These are phyloP conservation scores for Cercophora samala DNA, from an alignment of 495 filamentous ascomycete genomes.

Conservation along the genomic window DNA sequence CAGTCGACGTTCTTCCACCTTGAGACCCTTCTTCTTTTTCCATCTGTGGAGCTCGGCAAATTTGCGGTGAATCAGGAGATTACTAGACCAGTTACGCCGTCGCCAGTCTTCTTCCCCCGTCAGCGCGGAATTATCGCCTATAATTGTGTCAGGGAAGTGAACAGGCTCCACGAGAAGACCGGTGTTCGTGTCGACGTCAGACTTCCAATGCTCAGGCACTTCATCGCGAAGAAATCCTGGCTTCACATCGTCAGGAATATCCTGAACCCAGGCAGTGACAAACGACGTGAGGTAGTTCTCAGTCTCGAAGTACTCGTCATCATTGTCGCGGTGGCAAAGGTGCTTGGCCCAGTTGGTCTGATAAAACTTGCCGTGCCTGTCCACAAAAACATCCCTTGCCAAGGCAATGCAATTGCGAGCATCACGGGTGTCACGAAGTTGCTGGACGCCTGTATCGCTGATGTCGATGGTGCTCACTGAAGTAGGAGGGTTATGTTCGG, in stretches of 20 bases:
- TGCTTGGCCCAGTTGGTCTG: conserved; percentile 12
- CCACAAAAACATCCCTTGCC: conserved; percentile 8
- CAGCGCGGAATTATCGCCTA: neutral
- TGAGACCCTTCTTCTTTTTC: neutral
- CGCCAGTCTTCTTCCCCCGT: conserved; percentile 18
- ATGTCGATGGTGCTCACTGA: conserved; percentile 5
- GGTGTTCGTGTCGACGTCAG: conserved; percentile 34
- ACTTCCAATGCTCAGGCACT: conserved; percentile 21
- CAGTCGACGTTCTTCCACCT: neutral
- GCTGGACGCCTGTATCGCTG: conserved; percentile 15
- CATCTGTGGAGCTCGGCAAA: neutral
- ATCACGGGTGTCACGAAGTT: conserved; percentile 12
- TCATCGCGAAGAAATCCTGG: conserved; percentile 18
- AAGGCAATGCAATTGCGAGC: conserved; percentile 24
- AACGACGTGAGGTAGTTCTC: conserved; percentile 9
- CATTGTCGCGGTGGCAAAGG: neutral
- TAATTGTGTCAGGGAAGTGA: conserved; percentile 24
- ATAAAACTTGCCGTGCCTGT: conserved; percentile 6
- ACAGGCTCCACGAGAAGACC: conserved; percentile 32
- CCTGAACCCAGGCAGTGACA: conserved; percentile 15
- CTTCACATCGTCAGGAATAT: conserved; percentile 10
- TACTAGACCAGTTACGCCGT: conserved; percentile 21
- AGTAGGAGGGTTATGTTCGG: conserved; percentile 10
- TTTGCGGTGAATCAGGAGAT: conserved; percentile 9
- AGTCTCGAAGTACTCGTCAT: conserved; percentile 13